phyloP scores from a whole-genome alignment of 352 stramenopile species.

The Peronospora tabacina region DNA sequence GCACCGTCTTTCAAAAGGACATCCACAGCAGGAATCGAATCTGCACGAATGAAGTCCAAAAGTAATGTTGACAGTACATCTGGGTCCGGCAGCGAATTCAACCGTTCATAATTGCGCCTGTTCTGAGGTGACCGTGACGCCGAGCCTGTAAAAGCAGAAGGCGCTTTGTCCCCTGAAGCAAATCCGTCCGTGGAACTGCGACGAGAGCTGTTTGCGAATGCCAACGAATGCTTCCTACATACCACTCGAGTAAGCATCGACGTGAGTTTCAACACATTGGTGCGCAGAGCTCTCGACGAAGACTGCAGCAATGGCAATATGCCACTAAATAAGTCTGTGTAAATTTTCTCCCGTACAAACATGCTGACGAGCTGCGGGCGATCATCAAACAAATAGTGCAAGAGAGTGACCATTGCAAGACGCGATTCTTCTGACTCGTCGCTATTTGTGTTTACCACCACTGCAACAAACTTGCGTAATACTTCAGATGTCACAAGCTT shows the following conservation, averaged over 20 bases:
- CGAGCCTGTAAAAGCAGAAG: slow-evolving; percentile 1
- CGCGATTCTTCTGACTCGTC: slow-evolving; percentile 67
- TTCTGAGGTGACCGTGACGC: slow-evolving; percentile 6
- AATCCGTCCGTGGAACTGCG: slow-evolving; percentile 8
- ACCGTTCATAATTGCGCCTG: slow-evolving; percentile 25
- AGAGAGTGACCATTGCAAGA: slow-evolving; percentile 48
- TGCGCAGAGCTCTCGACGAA: slow-evolving; percentile 32
- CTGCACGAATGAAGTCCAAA: slow-evolving; percentile 62
- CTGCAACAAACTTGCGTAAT: slow-evolving; percentile 44
- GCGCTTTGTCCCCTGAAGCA: neutral
- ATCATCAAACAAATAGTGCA: slow-evolving; percentile 66
- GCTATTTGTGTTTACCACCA: slow-evolving; percentile 37
- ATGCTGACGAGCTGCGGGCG: slow-evolving; percentile 40
- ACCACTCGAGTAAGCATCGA: slow-evolving; percentile 48
- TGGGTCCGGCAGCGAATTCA: slow-evolving; percentile 52
- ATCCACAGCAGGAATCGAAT: slow-evolving; percentile 66
- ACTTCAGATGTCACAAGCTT: slow-evolving; percentile 44
- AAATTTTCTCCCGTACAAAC: slow-evolving; percentile 55
- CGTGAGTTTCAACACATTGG: slow-evolving; percentile 45
- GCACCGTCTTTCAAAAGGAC: slow-evolving; percentile 69
- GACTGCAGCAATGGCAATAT: slow-evolving; percentile 40
- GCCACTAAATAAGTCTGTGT: slow-evolving; percentile 45
- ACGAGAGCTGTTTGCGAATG: slow-evolving; percentile 3
- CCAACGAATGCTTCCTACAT: slow-evolving; percentile 33
- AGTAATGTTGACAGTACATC: slow-evolving; percentile 54